Base-by-base conservation (phyloP, 192 early-diverging fungal species). In the Chytriomyces sp. region DNA sequence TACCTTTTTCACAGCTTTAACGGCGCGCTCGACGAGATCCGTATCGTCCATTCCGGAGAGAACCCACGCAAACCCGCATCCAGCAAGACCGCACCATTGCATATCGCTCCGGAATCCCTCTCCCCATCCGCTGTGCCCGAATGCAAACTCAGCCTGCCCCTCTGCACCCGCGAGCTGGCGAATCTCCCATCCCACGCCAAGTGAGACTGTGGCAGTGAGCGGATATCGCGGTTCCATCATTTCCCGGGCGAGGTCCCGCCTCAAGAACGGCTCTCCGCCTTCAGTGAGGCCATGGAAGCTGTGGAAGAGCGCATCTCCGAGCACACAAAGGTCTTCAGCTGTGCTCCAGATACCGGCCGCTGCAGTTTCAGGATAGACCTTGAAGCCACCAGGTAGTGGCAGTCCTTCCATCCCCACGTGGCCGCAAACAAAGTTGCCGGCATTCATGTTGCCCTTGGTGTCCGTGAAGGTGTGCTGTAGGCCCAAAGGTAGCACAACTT, bases 291-390 rank as follows among this genome's bases (percentile, higher is more conserved):
- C 62, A 25, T 64, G 37, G 7, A 39, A 26, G 37, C 62, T 64
- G 26, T 64, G 8, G 22, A 19, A 64, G 30, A 64, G 39, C 14
- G 62, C 62, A 28, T 64, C 62, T 19, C 19, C 25, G 28, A 41
- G n/a, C 39, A 33, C 30, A 41, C 39, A 41, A 7, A 72, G 30
- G 34, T 80, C 78, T n/a, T 39, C n/a, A 2, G 78, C 70, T 39
- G 70, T 76, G 26, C 70, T 74, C 78, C 78, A 80, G n/a, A 76
- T 32, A 19, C 78, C 78, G 3, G 78, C 78, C 28, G 78, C 78
- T 22, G 75, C 74, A 14, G 44, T 49, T 72, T 80, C 78, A 26
- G 78, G 78, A 38, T 80, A 72, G 25, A 74, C 14, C 17, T 55
- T n/a, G 78, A 69, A 76, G 7, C 62, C 68, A n/a, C 67, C 66